Evolutionary conservation across 352 stramenopile genomes (phyloP), one percentile per base, ranked within the genome.

Genomic region (Phytophthora pisi): DNA sequence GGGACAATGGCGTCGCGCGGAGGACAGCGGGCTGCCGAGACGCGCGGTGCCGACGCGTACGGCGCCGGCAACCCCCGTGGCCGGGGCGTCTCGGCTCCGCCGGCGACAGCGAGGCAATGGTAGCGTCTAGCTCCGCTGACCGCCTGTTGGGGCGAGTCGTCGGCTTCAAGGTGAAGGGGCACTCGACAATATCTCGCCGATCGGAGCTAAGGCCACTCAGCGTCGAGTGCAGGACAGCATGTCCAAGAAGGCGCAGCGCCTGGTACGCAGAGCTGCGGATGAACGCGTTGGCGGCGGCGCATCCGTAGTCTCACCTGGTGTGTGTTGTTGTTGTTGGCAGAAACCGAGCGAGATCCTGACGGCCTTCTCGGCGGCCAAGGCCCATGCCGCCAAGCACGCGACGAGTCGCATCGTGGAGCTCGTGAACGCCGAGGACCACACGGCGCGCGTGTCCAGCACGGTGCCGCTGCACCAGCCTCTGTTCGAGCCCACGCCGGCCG

Each of bases 391-490:
- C 20, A 80, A 78, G 26, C 54, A 79, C 18, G 64, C 72, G 6
- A 72, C 64, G 26, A 75, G 58, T 47, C 70, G 62, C 31, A 84
- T 92, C 57, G 49, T 94, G 42, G 82, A 83, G 24, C 88, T 92
- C 47, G 74, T 92, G 34, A 90, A 92, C 53, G 71, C 82, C 6
- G 79, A 82, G 57, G 89, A 97, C 63, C 81, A 96, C 77, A 90
- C 86, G 0, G 38, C 69, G 11, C 78, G 72, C 53, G 65, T 89
- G 8, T 78, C 82, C 10, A 93, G 80, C 69, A 46, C 64, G 9
- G 92, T 98, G 24, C 87, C 90, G 0, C 55, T 97, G 38, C 88
- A 97, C 52, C 79, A 88, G 51, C 91, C 93, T 28, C 68, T 98
- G 43, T 98, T 98, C 52, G 84, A 97, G 51, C 79, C 93, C 7